These are phyloP conservation scores for Domatiomyces catenatus DNA, from an alignment of 2,329 filamentous ascomycete genomes.

Conservation along the genomic window DNA sequence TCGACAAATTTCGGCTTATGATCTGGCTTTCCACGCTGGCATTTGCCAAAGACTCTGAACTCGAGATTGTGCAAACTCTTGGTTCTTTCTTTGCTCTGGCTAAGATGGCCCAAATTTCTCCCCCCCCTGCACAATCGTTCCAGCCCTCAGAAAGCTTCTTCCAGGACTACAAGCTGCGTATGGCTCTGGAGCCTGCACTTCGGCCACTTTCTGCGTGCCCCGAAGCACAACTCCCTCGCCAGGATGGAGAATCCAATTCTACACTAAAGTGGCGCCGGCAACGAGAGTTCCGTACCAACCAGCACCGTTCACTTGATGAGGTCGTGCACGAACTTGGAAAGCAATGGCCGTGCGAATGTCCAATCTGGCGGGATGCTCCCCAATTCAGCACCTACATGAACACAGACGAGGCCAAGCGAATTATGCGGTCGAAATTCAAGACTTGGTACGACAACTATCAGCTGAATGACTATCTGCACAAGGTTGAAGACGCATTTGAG, in stretches of 20 bases:
- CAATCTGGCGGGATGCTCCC: not conserved
- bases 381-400: conserved; percentile 1
- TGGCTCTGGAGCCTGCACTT: not conserved
- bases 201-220: not conserved
- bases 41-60: conserved; percentile 15
- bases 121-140: not conserved
- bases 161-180: not conserved
- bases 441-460: conserved; percentile 10
- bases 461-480: conserved; percentile 5
- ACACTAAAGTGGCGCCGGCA: not conserved
- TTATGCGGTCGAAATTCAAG: conserved; percentile 2
- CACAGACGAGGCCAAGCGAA: conserved; percentile 1
- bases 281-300: not conserved
- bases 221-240: not conserved
- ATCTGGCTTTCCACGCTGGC: conserved; percentile 20
- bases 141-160: not conserved
- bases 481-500: conserved; percentile 4
- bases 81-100: not conserved
- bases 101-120: not conserved
- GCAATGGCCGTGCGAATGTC: conserved; percentile 1
- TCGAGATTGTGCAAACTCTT: conserved; percentile 14
- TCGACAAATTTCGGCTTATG: conserved; percentile 19
- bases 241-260: not conserved
- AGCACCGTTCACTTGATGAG: not conserved
- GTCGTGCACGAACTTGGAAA: conserved; percentile 1